Base-by-base conservation (phyloP, 441 rosid species). In the Hura crepitans region DNA sequence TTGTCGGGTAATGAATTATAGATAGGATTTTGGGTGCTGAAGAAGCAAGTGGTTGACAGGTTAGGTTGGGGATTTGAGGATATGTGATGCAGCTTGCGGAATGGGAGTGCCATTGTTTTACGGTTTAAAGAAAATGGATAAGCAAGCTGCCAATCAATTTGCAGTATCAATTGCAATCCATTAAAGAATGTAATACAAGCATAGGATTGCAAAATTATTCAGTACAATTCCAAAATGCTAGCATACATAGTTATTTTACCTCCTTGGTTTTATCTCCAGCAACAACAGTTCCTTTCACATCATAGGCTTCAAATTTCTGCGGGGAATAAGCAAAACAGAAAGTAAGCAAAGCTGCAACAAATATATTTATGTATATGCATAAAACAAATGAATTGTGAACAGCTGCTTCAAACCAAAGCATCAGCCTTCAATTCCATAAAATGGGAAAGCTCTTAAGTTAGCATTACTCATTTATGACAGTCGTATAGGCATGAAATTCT, bases 281-380 rank as follows among this genome's bases (percentile, higher is more conserved):
- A 72, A 94, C 82, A 59, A 77, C 82, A 42, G 73, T 82, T 28
- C 97, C 99, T 51, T 86, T 83, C 20, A 84, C 82, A 83, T 94
- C 94, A 69, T 89, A 94, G 27, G 99, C 99, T 83, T 90, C 97
- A 51, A 90, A 94, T 75, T 89, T 94, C 99, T 94, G 89, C 76
- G 70, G 60, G 69, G 69, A 70, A 60, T 47, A 75, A 75, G 11
- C 25, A 45, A 64, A 50, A 17, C 58, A 5, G 53, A 12, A 62
- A 27, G 45, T 63, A 37, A 64, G n/a, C 46, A 35, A 28, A 70
- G 43, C 57, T 61, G 56, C 64, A 72, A 20, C 37, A 14, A 45
- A n/a, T 56, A 39, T n/a, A n/a, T n/a, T n/a, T n/a, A n/a, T n/a
- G n/a, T 17, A 42, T 17, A 68, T 50, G 39, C 27, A 64, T 17